Evolutionary conservation across 1,139 yeast species (phyloP), one percentile per base, ranked within the genome.

Genomic region (Magnusiomyces suaveolens): DNA sequence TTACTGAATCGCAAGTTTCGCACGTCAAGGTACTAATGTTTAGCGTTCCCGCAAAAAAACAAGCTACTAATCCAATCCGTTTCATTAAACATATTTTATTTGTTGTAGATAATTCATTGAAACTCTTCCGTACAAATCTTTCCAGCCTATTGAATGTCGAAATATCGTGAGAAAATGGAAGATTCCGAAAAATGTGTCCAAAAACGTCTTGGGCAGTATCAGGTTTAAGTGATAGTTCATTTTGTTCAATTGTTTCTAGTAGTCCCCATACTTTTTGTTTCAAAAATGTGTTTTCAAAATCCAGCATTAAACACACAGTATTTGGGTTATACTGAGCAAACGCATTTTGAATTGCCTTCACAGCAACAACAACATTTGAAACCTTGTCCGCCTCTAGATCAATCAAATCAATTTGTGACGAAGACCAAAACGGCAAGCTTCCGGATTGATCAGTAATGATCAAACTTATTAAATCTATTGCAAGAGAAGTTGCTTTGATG

Each of bases 401-500:
- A 16, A 36, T 36, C 8, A 18, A 36, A 14, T 36, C 41, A 36
- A 36, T 10, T 10, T 10, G 18, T 36, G n/a, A 52, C 21, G 36
- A 26, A 21, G 24, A 38, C 14, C 41, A 25, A 26, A 24, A 36
- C 16, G 52, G 23, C 12, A 51, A 18, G 14, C 39, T 24, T 32
- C 50, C 48, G 6, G 48, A 10, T 10, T 36, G 43, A 33, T 39
- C 21, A 24, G 43, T 48, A 6, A 52, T 29, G 16, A 47, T 26
- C 2, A 24, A 14, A 14, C 47, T 51, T 39, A 52, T 51, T 12
- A 56, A 32, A 46, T 56, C 58, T 4, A 56, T 32, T 1, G 53
- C 55, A 14, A 56, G 48, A n/a, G 56, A 44, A 3, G 56, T 46
- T 6, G 56, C 53, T 8, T 52, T 32, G 29, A 50, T 46, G 41